phyloP scores from a whole-genome alignment of 2,329 filamentous ascomycete species.

The Orbilia ellipsospora region DNA sequence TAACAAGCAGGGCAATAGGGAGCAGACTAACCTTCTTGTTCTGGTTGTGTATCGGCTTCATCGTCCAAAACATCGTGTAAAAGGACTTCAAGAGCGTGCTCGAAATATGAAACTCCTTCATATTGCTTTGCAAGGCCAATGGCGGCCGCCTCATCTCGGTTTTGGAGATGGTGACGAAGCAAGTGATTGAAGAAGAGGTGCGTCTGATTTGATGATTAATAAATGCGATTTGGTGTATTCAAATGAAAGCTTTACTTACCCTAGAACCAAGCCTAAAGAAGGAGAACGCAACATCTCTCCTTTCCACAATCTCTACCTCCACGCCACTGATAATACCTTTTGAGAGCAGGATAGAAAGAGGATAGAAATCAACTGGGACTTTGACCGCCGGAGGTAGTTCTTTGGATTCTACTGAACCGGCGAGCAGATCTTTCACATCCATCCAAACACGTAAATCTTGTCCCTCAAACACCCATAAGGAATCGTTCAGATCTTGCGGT shows the following conservation, averaged over 20 bases:
- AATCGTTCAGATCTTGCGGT: slow-evolving; percentile 76
- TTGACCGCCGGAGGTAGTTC: slow-evolving; percentile 80
- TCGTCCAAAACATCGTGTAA: slow-evolving; percentile 94
- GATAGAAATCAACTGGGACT: slow-evolving; percentile 93
- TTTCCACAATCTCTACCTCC: slow-evolving; percentile 91
- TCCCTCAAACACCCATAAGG: slow-evolving; percentile 94
- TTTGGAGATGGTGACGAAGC: slow-evolving; percentile 79
- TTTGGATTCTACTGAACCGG: slow-evolving; percentile 69
- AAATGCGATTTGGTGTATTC: background rate
- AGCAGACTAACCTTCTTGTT: slow-evolving; percentile 71
- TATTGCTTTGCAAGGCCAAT: slow-evolving; percentile 86
- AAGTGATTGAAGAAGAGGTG: slow-evolving; percentile 92
- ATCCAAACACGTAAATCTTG: slow-evolving; percentile 81
- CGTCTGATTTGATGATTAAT: slow-evolving; percentile 69
- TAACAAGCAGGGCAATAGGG: slow-evolving; percentile 67
- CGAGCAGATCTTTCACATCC: slow-evolving; percentile 84
- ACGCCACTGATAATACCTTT: slow-evolving; percentile 92
- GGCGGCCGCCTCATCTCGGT: slow-evolving; percentile 81
- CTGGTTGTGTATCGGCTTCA: slow-evolving; percentile 80
- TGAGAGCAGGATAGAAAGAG: slow-evolving; percentile 83
- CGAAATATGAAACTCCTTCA: slow-evolving; percentile 86
- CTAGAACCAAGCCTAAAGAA: slow-evolving; percentile 88
- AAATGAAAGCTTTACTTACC: slow-evolving; percentile 67
- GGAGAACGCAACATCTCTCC: slow-evolving; percentile 89
- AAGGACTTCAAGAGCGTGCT: slow-evolving; percentile 90